Evolutionary conservation across 768 basidiomycete genomes (phyloP).

Genomic region (Agaricus bisporus): DNA sequence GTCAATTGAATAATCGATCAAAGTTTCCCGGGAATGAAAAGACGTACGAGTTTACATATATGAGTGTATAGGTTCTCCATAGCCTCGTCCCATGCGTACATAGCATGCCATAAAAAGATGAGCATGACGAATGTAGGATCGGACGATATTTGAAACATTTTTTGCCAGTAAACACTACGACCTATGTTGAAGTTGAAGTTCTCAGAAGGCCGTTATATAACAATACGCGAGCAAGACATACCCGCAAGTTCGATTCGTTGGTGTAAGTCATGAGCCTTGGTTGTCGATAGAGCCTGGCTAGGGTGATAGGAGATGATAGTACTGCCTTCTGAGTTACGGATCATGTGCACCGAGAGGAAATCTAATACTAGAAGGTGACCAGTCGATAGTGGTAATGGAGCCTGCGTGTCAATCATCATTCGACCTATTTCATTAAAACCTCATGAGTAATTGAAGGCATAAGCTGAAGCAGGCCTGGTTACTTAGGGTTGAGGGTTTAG

Average conservation of each 20-base stretch:
- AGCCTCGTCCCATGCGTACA: conserved; percentile 59
- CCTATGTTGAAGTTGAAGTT: conserved; percentile 15
- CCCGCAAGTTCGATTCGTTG: conserved; percentile 42
- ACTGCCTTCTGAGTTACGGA: conserved; percentile 33
- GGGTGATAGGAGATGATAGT: conserved; percentile 45
- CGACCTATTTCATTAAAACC: conserved; percentile 15
- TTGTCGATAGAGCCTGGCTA: conserved; percentile 25
- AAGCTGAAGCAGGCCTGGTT: neutral
- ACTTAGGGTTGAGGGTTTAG: conserved; percentile 11
- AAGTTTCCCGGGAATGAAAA: neutral
- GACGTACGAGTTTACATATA: conserved; percentile 40
- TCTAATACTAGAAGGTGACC: conserved; percentile 34
- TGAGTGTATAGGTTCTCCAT: conserved; percentile 47
- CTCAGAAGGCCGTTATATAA: neutral
- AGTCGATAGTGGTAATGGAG: conserved; percentile 22
- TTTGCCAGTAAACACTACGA: conserved; percentile 43
- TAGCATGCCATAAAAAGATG: conserved; percentile 49
- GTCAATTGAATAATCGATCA: neutral
- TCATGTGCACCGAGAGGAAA: conserved; percentile 40
- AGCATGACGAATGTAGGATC: conserved; percentile 55
- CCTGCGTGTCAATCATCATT: conserved; percentile 25
- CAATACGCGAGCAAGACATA: conserved; percentile 9
- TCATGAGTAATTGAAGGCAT: neutral
- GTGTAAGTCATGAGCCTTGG: conserved; percentile 34
- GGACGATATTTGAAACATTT: conserved; percentile 29